A percentile compares a stretch with the other conserved stretches of the same genome.
Conservation (phyloP, 1,284 basidiomycete species). For the Marasmius oreades region DNA sequence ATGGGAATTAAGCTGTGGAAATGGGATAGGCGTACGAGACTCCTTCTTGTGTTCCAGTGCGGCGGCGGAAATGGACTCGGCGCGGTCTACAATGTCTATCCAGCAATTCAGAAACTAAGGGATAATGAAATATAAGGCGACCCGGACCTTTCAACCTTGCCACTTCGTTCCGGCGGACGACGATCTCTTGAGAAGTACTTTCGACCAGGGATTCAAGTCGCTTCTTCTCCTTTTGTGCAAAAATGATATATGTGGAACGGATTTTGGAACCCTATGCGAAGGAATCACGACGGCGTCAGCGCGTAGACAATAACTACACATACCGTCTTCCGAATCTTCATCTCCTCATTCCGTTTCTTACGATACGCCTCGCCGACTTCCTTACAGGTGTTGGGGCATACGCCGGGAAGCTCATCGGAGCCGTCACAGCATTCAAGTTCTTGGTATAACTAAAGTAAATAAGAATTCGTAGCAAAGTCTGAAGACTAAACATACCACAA, state of each 20-base stretch:
- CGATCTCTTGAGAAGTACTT: slow-evolving; percentile 55
- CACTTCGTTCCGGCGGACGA: slow-evolving; percentile 66
- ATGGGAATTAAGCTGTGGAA: background rate
- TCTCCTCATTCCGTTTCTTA: slow-evolving; percentile 63
- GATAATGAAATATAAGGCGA: background rate
- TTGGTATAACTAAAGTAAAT: slow-evolving; percentile 27
- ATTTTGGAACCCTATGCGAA: slow-evolving; percentile 80
- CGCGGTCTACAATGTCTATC: slow-evolving; percentile 62
- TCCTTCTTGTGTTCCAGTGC: slow-evolving; percentile 79
- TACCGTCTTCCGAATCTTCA: slow-evolving; percentile 80
- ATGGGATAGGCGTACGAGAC: slow-evolving; percentile 60
- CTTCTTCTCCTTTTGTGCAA: slow-evolving; percentile 84
- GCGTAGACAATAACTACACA: no score
- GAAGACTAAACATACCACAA: slow-evolving; percentile 65
- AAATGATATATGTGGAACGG: slow-evolving; percentile 82
- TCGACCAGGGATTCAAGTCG: slow-evolving; percentile 64
- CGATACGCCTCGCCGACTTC: slow-evolving; percentile 73
- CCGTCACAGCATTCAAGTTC: slow-evolving; percentile 97
- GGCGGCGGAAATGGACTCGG: slow-evolving; percentile 71
- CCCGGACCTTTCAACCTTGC: slow-evolving; percentile 52
- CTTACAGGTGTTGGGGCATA: slow-evolving; percentile 80
- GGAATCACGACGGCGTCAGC: background rate
- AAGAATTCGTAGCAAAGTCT: background rate
- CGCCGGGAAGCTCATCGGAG: slow-evolving; percentile 83
- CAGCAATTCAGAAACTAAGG: slow-evolving; percentile 8